phyloP scores from a whole-genome alignment of 495 filamentous ascomycete species.

The Neurospora sp. region DNA sequence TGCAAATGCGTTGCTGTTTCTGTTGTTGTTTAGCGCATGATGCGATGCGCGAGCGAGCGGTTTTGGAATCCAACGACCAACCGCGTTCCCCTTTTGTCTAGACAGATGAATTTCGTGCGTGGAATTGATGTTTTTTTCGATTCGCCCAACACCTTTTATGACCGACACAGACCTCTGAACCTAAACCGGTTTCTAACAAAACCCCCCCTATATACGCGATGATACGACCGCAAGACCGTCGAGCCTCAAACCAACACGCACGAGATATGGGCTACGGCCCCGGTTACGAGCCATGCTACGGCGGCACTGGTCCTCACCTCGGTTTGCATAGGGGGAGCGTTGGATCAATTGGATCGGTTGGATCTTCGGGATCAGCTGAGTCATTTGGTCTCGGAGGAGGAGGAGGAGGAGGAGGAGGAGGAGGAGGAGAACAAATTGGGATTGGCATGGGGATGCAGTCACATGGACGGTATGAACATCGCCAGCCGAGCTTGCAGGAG shows the following conservation, averaged over 20 bases:
- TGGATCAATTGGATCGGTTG: neutral
- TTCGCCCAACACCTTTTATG: too few relatives aligned
- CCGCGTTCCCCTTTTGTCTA: too few relatives aligned
- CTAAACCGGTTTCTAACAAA: too few relatives aligned
- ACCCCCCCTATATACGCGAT: too few relatives aligned
- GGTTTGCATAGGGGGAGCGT: neutral
- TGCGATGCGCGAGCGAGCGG: neutral
- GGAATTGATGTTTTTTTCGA: too few relatives aligned
- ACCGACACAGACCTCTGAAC: too few relatives aligned
- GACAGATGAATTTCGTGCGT: too few relatives aligned
- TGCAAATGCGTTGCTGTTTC: too few relatives aligned
- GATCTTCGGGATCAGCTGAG: neutral
- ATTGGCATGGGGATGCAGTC: neutral
- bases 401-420: too few relatives aligned
- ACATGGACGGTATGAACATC: neutral
- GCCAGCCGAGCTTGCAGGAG: neutral
- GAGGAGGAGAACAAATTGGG: neutral
- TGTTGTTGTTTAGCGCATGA: too few relatives aligned
- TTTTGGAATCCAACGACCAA: too few relatives aligned
- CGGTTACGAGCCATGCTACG: neutral
- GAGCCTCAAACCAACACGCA: neutral
- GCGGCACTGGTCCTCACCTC: neutral
- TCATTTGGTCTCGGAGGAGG: too few relatives aligned
- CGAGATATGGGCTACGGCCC: neutral
- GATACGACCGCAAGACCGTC: neutral